Percentiles rank a stretch among this genome's conserved stretches.
phyloP scores from a whole-genome alignment of 2,329 filamentous ascomycete species.

The Juglanconis juglandina region DNA sequence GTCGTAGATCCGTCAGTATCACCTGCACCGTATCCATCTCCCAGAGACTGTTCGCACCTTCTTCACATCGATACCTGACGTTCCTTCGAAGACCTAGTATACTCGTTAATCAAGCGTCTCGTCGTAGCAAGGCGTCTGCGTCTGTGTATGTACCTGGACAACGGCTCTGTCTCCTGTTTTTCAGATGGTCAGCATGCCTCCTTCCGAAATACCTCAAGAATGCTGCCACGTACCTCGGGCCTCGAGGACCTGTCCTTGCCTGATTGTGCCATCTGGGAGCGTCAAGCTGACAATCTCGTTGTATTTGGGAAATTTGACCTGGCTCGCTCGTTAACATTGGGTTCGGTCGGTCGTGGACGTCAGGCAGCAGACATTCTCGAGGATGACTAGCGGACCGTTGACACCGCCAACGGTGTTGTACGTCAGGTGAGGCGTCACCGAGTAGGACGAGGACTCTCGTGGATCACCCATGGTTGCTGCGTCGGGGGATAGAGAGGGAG shows the following conservation, averaged over 20 bases:
- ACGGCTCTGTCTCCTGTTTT: constrained; percentile 79
- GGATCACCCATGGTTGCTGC: constrained; percentile 49
- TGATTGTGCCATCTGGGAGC: constrained; percentile 88
- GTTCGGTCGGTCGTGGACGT: constrained; percentile 15
- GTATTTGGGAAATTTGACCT: constrained; percentile 97
- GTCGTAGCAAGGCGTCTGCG: constrained; percentile 3
- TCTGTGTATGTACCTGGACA: constrained; percentile 68
- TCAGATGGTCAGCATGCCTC: constrained; percentile 2
- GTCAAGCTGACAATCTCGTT: constrained; percentile 98
- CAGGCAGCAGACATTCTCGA: constrained; percentile 71
- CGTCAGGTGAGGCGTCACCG: constrained; percentile 62
- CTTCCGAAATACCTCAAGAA: constrained; percentile 14
- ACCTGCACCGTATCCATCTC: neutral
- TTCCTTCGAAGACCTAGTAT: constrained; percentile 89
- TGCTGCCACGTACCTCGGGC: constrained; percentile 69
- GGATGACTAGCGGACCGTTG: constrained; percentile 95
- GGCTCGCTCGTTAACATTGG: constrained; percentile 24
- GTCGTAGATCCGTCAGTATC: constrained; percentile 19
- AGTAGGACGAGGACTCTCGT: constrained; percentile 59
- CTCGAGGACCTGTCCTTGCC: constrained; percentile 94
- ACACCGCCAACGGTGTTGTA: constrained; percentile 99
- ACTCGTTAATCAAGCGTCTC: constrained; percentile 26
- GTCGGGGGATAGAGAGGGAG: neutral
- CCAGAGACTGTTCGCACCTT: constrained; percentile 59
- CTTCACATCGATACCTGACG: constrained; percentile 96